These are phyloP conservation scores for Macroventuria anomochaeta DNA, from an alignment of 2,329 filamentous ascomycete species.

Conservation along the genomic window DNA sequence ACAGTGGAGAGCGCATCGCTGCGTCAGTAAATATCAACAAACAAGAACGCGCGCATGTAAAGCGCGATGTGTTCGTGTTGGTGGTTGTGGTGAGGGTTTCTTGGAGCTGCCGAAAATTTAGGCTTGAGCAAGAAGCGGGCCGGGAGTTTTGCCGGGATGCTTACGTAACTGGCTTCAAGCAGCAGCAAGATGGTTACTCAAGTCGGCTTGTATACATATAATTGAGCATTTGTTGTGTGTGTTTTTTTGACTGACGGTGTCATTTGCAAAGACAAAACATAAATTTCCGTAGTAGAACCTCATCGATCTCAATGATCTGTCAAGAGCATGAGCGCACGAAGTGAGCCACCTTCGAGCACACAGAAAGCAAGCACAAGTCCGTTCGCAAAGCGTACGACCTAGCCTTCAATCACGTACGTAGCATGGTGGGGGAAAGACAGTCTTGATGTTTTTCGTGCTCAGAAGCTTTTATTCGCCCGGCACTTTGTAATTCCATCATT, in stretches of 20 bases:
- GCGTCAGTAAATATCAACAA: conserved; percentile 22
- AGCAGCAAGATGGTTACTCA: conserved; percentile 13
- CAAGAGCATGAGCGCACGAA: too few species aligned
- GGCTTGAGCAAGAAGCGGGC: conserved; percentile 14
- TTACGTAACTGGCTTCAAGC: neutral
- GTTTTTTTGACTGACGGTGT: too few species aligned
- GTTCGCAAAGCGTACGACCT: too few species aligned
- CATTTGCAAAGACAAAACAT: too few species aligned
- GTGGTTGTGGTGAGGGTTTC: conserved; percentile 19
- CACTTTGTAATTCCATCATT: conserved; percentile 2
- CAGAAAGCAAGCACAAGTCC: too few species aligned
- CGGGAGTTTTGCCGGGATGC: conserved; percentile 5
- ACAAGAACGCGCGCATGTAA: conserved; percentile 21
- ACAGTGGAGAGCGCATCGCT: conserved; percentile 12
- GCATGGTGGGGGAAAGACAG: neutral
- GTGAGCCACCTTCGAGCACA: too few species aligned
- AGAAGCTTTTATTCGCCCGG: neutral
- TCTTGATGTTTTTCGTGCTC: neutral
- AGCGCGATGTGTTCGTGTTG: conserved; percentile 20
- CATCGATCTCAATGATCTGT: too few species aligned
- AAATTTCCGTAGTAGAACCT: too few species aligned
- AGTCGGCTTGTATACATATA: neutral
- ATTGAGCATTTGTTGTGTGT: too few species aligned
- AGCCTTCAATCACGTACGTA: too few species aligned
- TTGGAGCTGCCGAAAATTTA: conserved; percentile 36